Evolutionary conservation across 2,329 filamentous ascomycete species (phyloP).

Genomic region (Chaetomium globosum): DNA sequence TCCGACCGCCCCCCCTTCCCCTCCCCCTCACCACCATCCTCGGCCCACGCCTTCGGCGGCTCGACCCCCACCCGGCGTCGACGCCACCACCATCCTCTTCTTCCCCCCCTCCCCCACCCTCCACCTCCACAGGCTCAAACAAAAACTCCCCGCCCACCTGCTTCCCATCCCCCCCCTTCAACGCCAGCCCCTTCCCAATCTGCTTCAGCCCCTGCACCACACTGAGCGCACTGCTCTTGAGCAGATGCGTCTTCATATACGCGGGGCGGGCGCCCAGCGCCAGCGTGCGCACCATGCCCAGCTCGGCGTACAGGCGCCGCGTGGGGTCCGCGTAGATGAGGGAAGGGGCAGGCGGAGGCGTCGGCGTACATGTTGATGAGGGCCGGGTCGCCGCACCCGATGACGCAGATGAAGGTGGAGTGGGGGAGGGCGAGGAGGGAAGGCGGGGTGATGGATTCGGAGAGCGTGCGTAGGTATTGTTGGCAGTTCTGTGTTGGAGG

Average conservation of each 20-base stretch:
- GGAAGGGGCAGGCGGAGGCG: conserved; percentile 67
- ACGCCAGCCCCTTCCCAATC: conserved; percentile 58
- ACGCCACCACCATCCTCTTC: conserved; percentile 2
- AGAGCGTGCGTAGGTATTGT: conserved; percentile 68
- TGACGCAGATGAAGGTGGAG: conserved; percentile 66
- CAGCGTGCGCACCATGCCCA: conserved; percentile 70
- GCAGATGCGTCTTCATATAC: conserved; percentile 63
- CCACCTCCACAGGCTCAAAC: conserved; percentile 58
- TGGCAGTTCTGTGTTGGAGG: conserved; percentile 66
- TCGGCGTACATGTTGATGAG: conserved; percentile 68
- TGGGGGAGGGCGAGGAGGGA: conserved; percentile 54
- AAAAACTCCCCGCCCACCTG: conserved; percentile 79
- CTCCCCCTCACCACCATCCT: background rate
- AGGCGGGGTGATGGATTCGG: conserved; percentile 58
- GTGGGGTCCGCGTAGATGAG: conserved; percentile 78
- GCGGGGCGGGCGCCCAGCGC: conserved; percentile 61
- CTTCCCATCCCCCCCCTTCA: conserved; percentile 65
- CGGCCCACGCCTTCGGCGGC: background rate
- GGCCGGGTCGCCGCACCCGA: conserved; percentile 71
- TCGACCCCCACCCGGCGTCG: background rate
- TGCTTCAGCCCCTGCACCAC: conserved; percentile 64
- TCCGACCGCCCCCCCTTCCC: conserved; percentile 11
- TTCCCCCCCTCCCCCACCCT: background rate
- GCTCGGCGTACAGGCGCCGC: conserved; percentile 63
- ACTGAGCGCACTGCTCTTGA: conserved; percentile 54